A percentile compares a stretch with the other conserved stretches of the same genome.
Conservation (phyloP, 139 green algal species). For the Nannochloris sp. region DNA sequence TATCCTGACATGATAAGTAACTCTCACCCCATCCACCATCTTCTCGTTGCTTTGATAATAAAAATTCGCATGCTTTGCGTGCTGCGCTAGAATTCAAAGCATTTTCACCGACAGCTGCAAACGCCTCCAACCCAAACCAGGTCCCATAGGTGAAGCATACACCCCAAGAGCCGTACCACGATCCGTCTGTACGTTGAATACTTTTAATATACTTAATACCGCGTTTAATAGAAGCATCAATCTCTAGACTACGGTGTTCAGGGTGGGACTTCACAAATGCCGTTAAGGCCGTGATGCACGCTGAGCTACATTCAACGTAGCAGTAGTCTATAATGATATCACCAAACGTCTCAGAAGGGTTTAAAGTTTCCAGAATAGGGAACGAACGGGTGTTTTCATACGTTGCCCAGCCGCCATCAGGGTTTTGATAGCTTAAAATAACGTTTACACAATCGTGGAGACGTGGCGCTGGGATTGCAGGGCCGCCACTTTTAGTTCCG, state of each 20-base stretch:
- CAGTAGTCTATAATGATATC: constrained; percentile 99
- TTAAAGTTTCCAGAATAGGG: constrained; percentile 65
- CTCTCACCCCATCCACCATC: constrained; percentile 96
- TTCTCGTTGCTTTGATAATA: constrained; percentile 77
- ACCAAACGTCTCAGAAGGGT: constrained; percentile 97
- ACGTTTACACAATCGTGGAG: constrained; percentile 79
- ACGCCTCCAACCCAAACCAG: constrained; percentile 88
- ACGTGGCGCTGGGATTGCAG: constrained; percentile 50
- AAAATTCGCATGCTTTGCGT: constrained; percentile 70
- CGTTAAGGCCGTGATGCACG: constrained; percentile 84
- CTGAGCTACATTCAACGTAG: constrained; percentile 94
- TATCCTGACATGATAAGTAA: constrained; percentile 95
- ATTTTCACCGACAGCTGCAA: constrained; percentile 61
- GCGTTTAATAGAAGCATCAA: constrained; percentile 13
- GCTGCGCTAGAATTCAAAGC: constrained; percentile 16
- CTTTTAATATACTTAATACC: constrained; percentile 27
- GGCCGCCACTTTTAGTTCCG: constrained; percentile 34
- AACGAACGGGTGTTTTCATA: constrained; percentile 96
- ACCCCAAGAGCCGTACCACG: constrained; percentile 96
- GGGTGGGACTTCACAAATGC: constrained; percentile 56
- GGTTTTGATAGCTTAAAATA: constrained; percentile 82
- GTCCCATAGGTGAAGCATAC: constrained; percentile 99
- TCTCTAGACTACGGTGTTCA: constrained; percentile 26
- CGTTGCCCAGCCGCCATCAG: constrained; percentile 89
- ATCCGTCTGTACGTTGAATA: constrained; percentile 83